These are phyloP conservation scores for Trichocladium antarcticum DNA, from an alignment of 495 filamentous ascomycete species.

Conservation along the genomic window DNA sequence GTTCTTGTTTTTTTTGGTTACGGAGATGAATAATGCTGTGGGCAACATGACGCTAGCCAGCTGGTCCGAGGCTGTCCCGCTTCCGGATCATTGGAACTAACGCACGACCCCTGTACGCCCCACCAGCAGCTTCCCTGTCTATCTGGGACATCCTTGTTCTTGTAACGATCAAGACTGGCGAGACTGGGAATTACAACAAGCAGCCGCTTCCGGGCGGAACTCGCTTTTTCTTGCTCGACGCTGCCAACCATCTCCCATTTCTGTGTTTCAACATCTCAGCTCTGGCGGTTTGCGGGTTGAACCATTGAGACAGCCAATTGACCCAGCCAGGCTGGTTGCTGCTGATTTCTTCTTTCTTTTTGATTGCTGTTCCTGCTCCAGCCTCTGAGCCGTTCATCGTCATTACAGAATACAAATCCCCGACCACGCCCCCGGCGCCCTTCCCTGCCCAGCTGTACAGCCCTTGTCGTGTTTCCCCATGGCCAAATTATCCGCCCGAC, in stretches of 20 bases:
- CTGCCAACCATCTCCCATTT: neutral
- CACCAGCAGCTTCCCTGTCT: slow-evolving; percentile 3
- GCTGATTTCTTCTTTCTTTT: slow-evolving; percentile 4
- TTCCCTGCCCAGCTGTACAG: too few relatives aligned
- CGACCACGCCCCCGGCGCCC: too few relatives aligned
- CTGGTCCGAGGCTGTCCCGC: neutral
- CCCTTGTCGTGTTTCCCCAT: too few relatives aligned
- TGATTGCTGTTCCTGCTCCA: neutral
- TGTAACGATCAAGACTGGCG: slow-evolving; percentile 14
- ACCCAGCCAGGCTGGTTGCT: slow-evolving; percentile 10
- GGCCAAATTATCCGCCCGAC: slow-evolving; percentile 1
- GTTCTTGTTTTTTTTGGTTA: too few relatives aligned
- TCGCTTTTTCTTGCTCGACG: neutral
- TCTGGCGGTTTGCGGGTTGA: neutral
- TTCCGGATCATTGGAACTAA: slow-evolving; percentile 1
- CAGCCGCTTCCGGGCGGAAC: slow-evolving; percentile 4
- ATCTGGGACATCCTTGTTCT: slow-evolving; percentile 4
- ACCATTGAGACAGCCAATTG: slow-evolving; percentile 7
- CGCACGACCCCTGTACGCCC: neutral
- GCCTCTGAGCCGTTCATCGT: too few relatives aligned
- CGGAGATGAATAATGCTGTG: too few relatives aligned
- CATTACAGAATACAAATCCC: too few relatives aligned
- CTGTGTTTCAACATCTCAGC: slow-evolving; percentile 13
- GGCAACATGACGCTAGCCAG: too few relatives aligned
- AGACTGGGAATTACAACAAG: slow-evolving; percentile 4